Evolutionary conservation across 345 rosid species (phyloP).

Genomic region (Bruguiera gymnorhiza): DNA sequence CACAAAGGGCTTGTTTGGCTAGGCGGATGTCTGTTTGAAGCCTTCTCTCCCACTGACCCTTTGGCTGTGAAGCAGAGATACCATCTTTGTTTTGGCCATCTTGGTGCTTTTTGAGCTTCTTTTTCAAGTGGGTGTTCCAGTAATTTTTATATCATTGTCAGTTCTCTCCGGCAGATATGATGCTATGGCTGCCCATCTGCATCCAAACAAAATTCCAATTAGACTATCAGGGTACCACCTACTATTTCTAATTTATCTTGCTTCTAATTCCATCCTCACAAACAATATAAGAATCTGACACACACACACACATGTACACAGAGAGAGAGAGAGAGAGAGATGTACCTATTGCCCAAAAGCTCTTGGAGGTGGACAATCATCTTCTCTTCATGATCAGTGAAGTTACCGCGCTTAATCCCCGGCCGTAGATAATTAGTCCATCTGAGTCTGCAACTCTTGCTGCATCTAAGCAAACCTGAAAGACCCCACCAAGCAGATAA

Average conservation of each 20-base stretch:
- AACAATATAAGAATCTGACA: background rate
- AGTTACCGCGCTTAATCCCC: background rate
- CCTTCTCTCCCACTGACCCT: slow-evolving; percentile 81
- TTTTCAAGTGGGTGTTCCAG: slow-evolving; percentile 88
- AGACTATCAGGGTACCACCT: background rate
- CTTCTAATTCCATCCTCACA: background rate
- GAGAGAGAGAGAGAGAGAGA: background rate
- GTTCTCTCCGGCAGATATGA: slow-evolving; percentile 92
- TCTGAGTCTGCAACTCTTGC: slow-evolving; percentile 2
- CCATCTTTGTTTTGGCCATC: slow-evolving; percentile 37
- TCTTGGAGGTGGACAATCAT: background rate
- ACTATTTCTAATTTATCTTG: background rate
- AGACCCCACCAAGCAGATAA: background rate
- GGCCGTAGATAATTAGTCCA: slow-evolving; percentile 5
- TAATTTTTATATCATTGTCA: slow-evolving; percentile 90
- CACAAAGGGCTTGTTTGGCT: slow-evolving; percentile 80
- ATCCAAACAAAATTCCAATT: background rate
- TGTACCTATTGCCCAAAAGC: slow-evolving; percentile 1
- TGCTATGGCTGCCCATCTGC: slow-evolving; percentile 98
- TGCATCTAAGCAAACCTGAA: slow-evolving; percentile 9
- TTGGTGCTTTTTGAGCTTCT: slow-evolving; percentile 64
- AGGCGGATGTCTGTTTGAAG: slow-evolving; percentile 81
- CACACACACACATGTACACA: no score
- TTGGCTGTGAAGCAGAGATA: slow-evolving; percentile 30
- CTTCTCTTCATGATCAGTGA: slow-evolving; percentile 2